Evolutionary conservation across 768 basidiomycete species (phyloP), one percentile per base, ranked within the genome.

Genomic region (Pleurotus platypus): DNA sequence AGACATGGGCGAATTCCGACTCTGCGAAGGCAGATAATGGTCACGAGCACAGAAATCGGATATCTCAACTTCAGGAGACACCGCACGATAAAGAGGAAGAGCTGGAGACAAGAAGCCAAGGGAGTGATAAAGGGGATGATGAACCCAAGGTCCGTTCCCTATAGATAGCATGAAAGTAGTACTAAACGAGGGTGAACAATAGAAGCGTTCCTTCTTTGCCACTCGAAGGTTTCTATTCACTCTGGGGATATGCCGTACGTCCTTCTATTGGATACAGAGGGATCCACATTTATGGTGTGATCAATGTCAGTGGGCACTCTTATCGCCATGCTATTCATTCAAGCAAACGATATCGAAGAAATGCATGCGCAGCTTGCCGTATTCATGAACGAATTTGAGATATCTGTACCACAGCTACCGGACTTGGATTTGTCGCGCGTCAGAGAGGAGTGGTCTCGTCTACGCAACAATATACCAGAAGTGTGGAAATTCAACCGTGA

Each of bases 401-500:
- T 92, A 54, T 78, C 79, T 22, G 66, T 92, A 42, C 83, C 85
- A 3, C 76, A 79, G 54, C 67, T 90, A 2, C 85, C 86, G 4
- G 82, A 78, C 51, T 70, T 90, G 26, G 87, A 89, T 68, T 75
- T 90, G 57, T 80, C 87, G 6, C 78, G 82, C 4, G 76, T 91
- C 8, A 89, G 90, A 68, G 62, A 72, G 20, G 90, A 92, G 67
- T 92, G 90, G 88, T 75, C 75, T 39, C 77, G 82, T 51, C 67
- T 92, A 5, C 77, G 82, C 49, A 82, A 75, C 64, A 86, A 75
- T 59, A 86, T 93, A 8, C 89, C 91, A 0, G 90, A 92, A 62
- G 71, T 89, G 0, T 92, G 90, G 87, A 91, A 90, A 67, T 78
- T 91, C 63, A 87, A 83, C 61, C 85, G 81, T 13, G 89, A 92